phyloP scores from a whole-genome alignment of 2,329 filamentous ascomycete genomes.

The Fusarium liriodendri region DNA sequence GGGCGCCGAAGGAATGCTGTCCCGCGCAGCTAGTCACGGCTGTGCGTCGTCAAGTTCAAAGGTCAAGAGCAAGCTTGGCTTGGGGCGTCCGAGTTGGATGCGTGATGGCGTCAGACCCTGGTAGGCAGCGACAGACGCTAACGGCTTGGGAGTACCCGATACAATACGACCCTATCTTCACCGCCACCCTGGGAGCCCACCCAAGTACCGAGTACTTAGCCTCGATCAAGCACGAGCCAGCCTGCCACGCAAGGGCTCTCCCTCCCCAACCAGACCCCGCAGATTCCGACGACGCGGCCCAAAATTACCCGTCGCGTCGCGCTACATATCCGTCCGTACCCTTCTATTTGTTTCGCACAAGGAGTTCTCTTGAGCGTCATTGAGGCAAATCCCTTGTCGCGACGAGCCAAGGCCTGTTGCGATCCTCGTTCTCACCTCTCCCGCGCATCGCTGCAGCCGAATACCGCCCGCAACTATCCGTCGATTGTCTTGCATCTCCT shows the following conservation, averaged over 20 bases:
- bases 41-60: conserved; percentile 35
- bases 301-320: conserved; percentile 40
- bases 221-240: conserved; percentile 34
- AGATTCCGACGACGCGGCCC: conserved; percentile 22
- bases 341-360: conserved; percentile 15
- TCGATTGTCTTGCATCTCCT: background rate
- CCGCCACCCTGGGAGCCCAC: background rate
- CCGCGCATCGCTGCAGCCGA: background rate
- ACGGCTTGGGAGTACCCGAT: conserved; percentile 28
- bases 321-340: background rate
- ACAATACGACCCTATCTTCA: conserved; percentile 7
- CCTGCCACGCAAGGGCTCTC: conserved; percentile 9
- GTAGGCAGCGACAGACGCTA: conserved; percentile 20
- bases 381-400: background rate
- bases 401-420: background rate
- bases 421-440: background rate
- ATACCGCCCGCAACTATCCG: background rate
- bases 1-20: conserved; percentile 29
- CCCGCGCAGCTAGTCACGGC: conserved; percentile 38
- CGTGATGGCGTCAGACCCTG: conserved; percentile 44
- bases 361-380: conserved; percentile 8
- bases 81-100: conserved; percentile 31
- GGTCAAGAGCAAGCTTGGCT: conserved; percentile 27
- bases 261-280: conserved; percentile 24
- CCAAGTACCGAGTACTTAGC: conserved; percentile 26